Percentiles rank a stretch among this genome's conserved stretches.
Conservation (phyloP, 1,284 basidiomycete species). For the Sporisorium reilianum region DNA sequence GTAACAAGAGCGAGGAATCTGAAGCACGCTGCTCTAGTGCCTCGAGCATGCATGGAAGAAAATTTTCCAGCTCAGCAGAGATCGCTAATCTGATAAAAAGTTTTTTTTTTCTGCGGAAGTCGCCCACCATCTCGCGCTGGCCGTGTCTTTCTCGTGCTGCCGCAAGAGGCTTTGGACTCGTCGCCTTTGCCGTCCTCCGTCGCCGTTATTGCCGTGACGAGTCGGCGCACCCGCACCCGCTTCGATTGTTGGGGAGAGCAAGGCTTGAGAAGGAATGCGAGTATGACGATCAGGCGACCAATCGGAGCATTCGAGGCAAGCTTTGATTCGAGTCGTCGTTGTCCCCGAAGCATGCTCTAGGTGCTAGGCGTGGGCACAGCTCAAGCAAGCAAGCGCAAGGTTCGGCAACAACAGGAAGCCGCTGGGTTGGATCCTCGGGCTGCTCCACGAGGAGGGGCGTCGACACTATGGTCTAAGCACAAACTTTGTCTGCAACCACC, state of each 20-base stretch:
- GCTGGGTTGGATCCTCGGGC: not conserved
- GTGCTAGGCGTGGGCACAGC: not conserved
- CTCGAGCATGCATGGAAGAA: conserved; percentile 3
- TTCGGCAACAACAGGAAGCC: not conserved
- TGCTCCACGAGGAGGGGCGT: not conserved
- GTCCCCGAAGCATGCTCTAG: not conserved
- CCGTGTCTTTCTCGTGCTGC: not conserved
- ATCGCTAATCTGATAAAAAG: conserved; percentile 35
- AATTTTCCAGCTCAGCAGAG: conserved; percentile 21
- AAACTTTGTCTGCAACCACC: conserved; percentile 3
- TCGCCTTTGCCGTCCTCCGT: not conserved
- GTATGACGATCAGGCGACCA: not conserved
- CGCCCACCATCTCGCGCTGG: not conserved
- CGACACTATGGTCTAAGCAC: not conserved
- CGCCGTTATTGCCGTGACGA: not conserved
- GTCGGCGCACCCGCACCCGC: not conserved
- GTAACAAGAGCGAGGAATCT: no score
- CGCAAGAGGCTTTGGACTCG: not conserved
- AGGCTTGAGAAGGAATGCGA: not conserved
- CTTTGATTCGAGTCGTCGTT: not conserved
- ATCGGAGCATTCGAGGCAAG: conserved; percentile 1
- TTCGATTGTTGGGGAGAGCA: not conserved
- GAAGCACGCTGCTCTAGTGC: conserved; percentile 1
- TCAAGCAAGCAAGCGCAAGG: conserved; percentile 1
- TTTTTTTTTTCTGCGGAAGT: no score